These are phyloP conservation scores for Lactuca saligna DNA, from an alignment of 129 eudicot species.

Conservation along the genomic window DNA sequence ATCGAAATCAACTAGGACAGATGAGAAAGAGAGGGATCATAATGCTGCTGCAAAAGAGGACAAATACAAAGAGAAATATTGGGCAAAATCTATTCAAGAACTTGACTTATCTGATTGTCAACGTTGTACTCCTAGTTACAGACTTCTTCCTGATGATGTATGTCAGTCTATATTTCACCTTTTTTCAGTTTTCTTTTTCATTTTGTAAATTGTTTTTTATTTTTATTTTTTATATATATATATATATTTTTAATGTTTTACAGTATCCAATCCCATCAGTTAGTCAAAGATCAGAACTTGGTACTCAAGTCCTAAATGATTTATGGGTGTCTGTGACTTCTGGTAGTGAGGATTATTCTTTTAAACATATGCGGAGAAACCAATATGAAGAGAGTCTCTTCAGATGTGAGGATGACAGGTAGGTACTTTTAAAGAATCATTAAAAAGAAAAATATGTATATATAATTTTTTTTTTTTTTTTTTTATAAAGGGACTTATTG, in stretches of 20 bases:
- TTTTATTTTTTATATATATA: neutral
- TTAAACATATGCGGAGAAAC: conserved; percentile 98
- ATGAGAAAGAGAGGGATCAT: conserved; percentile 77
- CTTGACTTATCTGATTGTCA: conserved; percentile 91
- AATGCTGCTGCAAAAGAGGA: conserved; percentile 72
- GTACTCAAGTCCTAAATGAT: conserved; percentile 84
- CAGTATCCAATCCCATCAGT: conserved; percentile 94
- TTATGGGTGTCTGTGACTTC: conserved; percentile 99
- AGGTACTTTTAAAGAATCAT: conserved; percentile 43
- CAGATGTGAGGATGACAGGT: conserved; percentile 99
- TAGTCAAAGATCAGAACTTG: conserved; percentile 92
- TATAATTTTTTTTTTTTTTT: neutral
- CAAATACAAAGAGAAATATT: conserved; percentile 72
- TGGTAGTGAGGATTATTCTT: conserved; percentile 99
- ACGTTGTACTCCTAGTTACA: conserved; percentile 94
- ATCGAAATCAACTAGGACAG: conserved; percentile 58
- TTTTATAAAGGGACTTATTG: neutral
- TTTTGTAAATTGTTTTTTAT: neutral
- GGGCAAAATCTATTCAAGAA: conserved; percentile 94
- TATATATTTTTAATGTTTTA: too few species aligned
- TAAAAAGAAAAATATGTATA: neutral
- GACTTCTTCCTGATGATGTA: conserved; percentile 98
- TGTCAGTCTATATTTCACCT: conserved; percentile 36
- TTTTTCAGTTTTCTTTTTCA: neutral
- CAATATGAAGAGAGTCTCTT: conserved; percentile 97